Percentiles rank a stretch among this genome's conserved stretches.
Evolutionary conservation across 805 yeast genomes (phyloP).

Genomic region (Spathaspora arborariae): DNA sequence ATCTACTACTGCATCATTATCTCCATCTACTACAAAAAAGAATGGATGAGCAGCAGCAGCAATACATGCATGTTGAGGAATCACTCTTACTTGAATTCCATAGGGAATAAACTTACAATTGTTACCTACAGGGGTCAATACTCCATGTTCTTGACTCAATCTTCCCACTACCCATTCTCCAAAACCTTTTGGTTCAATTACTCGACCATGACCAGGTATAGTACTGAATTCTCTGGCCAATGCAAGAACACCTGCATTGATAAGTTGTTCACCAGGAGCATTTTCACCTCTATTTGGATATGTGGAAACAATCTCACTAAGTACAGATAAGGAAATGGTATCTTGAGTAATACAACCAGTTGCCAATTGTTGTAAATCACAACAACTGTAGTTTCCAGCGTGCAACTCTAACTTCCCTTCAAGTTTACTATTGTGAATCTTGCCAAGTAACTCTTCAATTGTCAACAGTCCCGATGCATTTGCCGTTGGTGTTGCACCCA

Average conservation of each 20-base stretch:
- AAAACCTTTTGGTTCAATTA: conserved; percentile 36
- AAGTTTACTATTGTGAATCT: conserved; percentile 13
- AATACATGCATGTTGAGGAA: conserved; percentile 75
- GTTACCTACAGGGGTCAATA: conserved; percentile 45
- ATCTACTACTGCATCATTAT: conserved; percentile 46
- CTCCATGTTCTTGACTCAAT: conserved; percentile 78
- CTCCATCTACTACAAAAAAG: conserved; percentile 52
- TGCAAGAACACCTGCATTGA: conserved; percentile 72
- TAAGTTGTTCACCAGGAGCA: conserved; percentile 55
- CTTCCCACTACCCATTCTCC: conserved; percentile 64
- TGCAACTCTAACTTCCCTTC: conserved; percentile 59
- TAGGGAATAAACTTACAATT: conserved; percentile 40
- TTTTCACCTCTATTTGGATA: conserved; percentile 54
- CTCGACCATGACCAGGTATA: conserved; percentile 56
- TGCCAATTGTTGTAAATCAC: conserved; percentile 75
- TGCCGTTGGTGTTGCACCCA: conserved; percentile 82
- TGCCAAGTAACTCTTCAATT: conserved; percentile 14
- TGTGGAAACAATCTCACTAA: conserved; percentile 52
- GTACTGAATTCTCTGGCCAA: conserved; percentile 63
- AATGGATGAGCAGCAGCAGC: conserved; percentile 59
- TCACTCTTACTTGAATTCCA: conserved; percentile 52
- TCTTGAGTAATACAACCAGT: conserved; percentile 60
- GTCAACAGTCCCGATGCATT: conserved; percentile 46
- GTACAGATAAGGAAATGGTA: conserved; percentile 59
- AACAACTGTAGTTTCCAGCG: conserved; percentile 76